Evolutionary conservation across 495 filamentous ascomycete species (phyloP), one percentile per base, ranked within the genome.

Genomic region (Lophiostoma macrostomum): DNA sequence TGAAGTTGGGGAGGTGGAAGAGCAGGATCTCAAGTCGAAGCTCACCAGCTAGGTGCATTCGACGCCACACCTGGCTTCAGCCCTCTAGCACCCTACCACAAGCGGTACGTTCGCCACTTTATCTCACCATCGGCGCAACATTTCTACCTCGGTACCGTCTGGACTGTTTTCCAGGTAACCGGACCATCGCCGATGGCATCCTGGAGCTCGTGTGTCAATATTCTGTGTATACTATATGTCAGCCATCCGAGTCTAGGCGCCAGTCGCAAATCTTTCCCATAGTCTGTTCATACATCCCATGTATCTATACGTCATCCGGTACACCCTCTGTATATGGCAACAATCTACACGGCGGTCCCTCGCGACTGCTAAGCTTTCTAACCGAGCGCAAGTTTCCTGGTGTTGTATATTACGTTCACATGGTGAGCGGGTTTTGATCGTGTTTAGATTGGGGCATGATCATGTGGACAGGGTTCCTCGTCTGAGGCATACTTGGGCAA

Each of bases 1-100:
- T 27, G 72, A 74, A 25, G 75, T 73, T 18, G 60, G 46, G 5
- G 49, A 50, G 13, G 35, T 47, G 27, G 59, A 56, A 14, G 36
- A 53, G 20, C 23, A 53, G 8, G 35, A 11, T 24, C 8, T n/a
- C 6, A 37, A 29, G 8, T 22, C 22, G 22, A 1, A 14, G 16
- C 27, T 27, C 16, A 10, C 13, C 19, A 29, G 31, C 23, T 28
- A 13, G 32, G 18, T 14, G 32, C 32, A 32, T 22, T 19, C 24
- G 31, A 24, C 29, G 12, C 4, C 13, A 11, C 20, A 18, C 36
- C 36, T 2, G n/a, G 3, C n/a, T 22, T 12, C 5, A 7, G 23
- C 14, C 25, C 6, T 27, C 27, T 56, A n/a, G n/a, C n/a, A n/a
- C 12, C 11, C 19, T 5, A 49, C 20, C 25, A 45, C 44, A 36